These are phyloP conservation scores for Backusella australiensis DNA, from an alignment of 192 early-diverging fungal genomes.

Conservation along the genomic window DNA sequence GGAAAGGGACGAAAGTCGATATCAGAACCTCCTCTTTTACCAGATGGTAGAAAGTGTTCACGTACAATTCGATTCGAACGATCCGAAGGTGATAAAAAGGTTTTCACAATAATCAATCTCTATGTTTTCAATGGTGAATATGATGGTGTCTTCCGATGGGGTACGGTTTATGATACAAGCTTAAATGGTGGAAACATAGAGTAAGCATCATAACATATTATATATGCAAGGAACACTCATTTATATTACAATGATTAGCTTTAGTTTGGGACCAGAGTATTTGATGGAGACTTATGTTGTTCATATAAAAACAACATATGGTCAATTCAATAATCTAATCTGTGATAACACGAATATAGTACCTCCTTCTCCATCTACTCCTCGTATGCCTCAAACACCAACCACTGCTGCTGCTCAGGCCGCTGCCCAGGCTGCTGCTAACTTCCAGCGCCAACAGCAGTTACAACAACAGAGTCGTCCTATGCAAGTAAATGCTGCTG, in stretches of 20 bases:
- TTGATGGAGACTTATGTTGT: constrained; percentile 38
- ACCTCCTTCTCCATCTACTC: constrained; percentile 25
- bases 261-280: constrained; percentile 36
- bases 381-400: constrained; percentile 11
- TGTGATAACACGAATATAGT: constrained; percentile 30
- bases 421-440: neutral
- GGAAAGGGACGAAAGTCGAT: constrained; percentile 34
- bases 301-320: constrained; percentile 36
- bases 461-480: constrained; percentile 17
- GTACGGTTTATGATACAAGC: constrained; percentile 58
- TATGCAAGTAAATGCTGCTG: constrained; percentile 6
- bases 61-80: constrained; percentile 72
- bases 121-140: constrained; percentile 50
- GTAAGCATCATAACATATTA: neutral
- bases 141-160: constrained; percentile 68
- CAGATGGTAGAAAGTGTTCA: constrained; percentile 61
- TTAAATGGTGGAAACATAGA: constrained; percentile 62
- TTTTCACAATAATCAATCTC: constrained; percentile 64
- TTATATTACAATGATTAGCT: neutral
- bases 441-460: neutral
- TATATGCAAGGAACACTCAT: neutral
- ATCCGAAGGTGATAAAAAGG: constrained; percentile 46
- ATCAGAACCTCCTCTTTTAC: constrained; percentile 40
- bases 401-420: constrained; percentile 6
- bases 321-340: constrained; percentile 31